phyloP scores from a whole-genome alignment of 73 alveolate genomes.

The Blepharisma japonicum region DNA sequence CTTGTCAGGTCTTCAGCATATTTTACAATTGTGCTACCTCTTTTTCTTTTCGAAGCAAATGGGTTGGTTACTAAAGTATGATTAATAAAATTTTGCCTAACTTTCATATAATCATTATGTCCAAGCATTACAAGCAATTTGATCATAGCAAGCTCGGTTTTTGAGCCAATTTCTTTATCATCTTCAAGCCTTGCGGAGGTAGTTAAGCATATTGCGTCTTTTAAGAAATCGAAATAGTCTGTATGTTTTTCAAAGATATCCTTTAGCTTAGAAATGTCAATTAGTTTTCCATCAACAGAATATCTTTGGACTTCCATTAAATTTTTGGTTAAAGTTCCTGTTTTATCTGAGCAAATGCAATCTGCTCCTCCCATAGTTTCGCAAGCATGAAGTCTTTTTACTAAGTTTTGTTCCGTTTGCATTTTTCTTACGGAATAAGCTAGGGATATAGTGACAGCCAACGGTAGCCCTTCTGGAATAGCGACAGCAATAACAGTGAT shows the following conservation, averaged over 20 bases:
- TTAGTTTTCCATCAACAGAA: not conserved
- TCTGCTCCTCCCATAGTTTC: constrained; percentile 94
- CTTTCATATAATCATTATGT: not conserved
- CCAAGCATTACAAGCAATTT: not conserved
- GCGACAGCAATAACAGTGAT: constrained; percentile 82
- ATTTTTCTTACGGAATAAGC: constrained; percentile 81
- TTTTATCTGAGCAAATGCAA: constrained; percentile 90
- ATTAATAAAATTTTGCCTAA: constrained; percentile 31
- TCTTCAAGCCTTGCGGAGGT: constrained; percentile 1
- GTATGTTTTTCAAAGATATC: not conserved
- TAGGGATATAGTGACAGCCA: constrained; percentile 82
- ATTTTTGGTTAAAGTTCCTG: constrained; percentile 85
- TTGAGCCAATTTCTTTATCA: not conserved
- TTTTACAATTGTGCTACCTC: constrained; percentile 58
- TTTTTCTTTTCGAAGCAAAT: constrained; percentile 60
- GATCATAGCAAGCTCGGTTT: not conserved
- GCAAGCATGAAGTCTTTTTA: constrained; percentile 83
- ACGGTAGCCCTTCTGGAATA: constrained; percentile 92
- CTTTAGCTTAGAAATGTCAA: not conserved
- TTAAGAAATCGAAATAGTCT: not conserved
- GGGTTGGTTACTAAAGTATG: constrained; percentile 47
- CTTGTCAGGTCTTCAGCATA: constrained; percentile 49
- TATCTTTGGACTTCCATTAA: constrained; percentile 49
- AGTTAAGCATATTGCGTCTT: not conserved
- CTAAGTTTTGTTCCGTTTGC: constrained; percentile 72